Evolutionary conservation across 805 yeast species (phyloP), one percentile per base, ranked within the genome.

Genomic region (Groenewaldozyma salmanticensis): DNA sequence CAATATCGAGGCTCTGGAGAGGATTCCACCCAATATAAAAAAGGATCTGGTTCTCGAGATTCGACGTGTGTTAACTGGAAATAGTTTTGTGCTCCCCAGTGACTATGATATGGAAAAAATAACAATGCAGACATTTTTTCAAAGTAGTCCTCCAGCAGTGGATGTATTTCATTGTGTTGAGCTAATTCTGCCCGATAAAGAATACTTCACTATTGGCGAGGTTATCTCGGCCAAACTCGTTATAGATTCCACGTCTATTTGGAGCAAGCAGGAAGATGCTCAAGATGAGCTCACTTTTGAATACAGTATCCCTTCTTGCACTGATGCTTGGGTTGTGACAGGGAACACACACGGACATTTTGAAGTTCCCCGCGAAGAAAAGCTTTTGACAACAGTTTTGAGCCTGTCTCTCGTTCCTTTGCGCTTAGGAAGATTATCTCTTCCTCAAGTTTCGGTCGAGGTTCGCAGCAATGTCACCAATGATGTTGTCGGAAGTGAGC

Each of bases 271-370:
- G 27, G 33, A 42, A 31, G 37, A 40, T 27, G 16, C 22, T 15
- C 13, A 31, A 5, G 27, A 38, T 3, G 46, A 42, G n/a, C 24
- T 13, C 20, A 11, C 11, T 11, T 75, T 72, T 51, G 66, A 66
- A 38, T 62, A 76, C 31, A 72, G 71, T 15, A 52, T 82, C 1
- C 58, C 61, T 15, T 68, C 71, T 21, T 72, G 68, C 21, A 67
- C 67, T 21, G 95, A 86, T 19, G 72, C 69, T 39, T 90, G 97
- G 97, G 55, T 86, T 2, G 63, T 87, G 3, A 76, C 85, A 4
- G 97, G 97, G 0, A 67, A 72, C 46, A 76, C 75, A 44, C 68
- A 66, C 42, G 74, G 75, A 35, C 55, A 65, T 7, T 72, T 86
- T 46, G 55, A 64, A 2, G 59, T 38, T 20, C 7, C 29, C 7